Evolutionary conservation across 179 eudicot species (phyloP).

Genomic region (Drosera spatulata): DNA sequence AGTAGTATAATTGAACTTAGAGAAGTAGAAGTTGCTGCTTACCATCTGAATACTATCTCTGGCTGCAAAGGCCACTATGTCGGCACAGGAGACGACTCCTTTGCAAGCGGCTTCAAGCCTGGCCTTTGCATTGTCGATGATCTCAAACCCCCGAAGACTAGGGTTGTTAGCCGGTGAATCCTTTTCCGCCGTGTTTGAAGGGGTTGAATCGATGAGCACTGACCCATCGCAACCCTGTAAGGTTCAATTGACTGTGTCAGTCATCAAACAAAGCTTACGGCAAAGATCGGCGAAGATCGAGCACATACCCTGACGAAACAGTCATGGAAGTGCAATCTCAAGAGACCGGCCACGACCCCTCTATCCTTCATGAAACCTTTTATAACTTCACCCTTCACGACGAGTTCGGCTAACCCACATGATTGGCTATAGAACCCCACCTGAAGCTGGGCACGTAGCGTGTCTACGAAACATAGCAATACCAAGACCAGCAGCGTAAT

Average conservation of each 20-base stretch:
- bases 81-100: constrained; percentile 87
- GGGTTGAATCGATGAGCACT: constrained; percentile 66
- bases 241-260: neutral
- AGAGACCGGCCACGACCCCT: constrained; percentile 72
- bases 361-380: constrained; percentile 27
- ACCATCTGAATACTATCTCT: constrained; percentile 68
- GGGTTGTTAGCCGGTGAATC: constrained; percentile 65
- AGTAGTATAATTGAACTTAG: neutral
- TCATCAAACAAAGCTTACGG: neutral
- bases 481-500: too few relatives aligned
- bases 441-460: constrained; percentile 30
- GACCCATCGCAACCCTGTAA: constrained; percentile 91
- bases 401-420: constrained; percentile 39
- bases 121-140: constrained; percentile 71
- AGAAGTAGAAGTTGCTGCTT: constrained; percentile 8
- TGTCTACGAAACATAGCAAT: too few relatives aligned
- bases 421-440: constrained; percentile 32
- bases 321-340: constrained; percentile 80
- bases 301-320: constrained; percentile 72
- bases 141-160: constrained; percentile 76
- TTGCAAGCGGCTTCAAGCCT: constrained; percentile 49
- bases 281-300: neutral
- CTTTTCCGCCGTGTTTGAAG: constrained; percentile 64
- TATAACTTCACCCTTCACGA: constrained; percentile 43
- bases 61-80: constrained; percentile 84